Base-by-base conservation (phyloP, 2,329 filamentous ascomycete genomes). In the Fusarium torulosum region DNA sequence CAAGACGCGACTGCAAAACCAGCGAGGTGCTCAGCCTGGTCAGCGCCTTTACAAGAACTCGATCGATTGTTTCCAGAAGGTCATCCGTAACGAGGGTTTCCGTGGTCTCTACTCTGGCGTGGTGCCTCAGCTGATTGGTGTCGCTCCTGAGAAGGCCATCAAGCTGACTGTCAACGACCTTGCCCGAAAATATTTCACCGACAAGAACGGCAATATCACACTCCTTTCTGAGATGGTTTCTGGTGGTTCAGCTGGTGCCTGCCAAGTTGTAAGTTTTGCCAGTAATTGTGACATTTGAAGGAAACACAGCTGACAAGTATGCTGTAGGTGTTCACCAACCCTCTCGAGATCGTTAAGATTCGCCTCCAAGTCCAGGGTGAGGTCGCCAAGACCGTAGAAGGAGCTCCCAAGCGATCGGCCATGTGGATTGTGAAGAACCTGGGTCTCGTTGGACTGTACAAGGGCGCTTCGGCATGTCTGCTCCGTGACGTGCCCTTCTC, bases 111-210 rank as follows among this genome's bases (percentile, higher is more conserved):
- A 99, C 83, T 97, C 95, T 49, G 96, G 96, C 76, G 93, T 99
- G 20, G 79, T 97, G 52, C 96, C 96, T 13, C 96, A 99, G 83
- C 86, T 99, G 44, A 93, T 99, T 66, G 96, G 96, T 79, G 96
- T 99, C 44, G 96, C 96, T n/a, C 96, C 96, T 3, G 96, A 99
- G 79, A 99, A 99, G 85, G 96, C 96, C 72, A 99, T 99, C 83
- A 99, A 99, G 84, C 88, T 99, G 67, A 99, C 96, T 0, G 94
- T 99, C 75, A 99, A 99, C 80, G 96, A 99, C 77, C 81, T 99
- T 54, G 93, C 96, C 21, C 90, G 96, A 75, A 85, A 87, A 10
- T 85, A 86, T 69, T 90, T 94, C 75, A 91, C 90, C 5, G 90
- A 93, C 74, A 88, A 94, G 74, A 87, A 93, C 66, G 91, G 91